Percentiles rank a stretch among this genome's conserved stretches.
Conservation (phyloP, 2,329 filamentous ascomycete species). For the Microcyclosporella mali region DNA sequence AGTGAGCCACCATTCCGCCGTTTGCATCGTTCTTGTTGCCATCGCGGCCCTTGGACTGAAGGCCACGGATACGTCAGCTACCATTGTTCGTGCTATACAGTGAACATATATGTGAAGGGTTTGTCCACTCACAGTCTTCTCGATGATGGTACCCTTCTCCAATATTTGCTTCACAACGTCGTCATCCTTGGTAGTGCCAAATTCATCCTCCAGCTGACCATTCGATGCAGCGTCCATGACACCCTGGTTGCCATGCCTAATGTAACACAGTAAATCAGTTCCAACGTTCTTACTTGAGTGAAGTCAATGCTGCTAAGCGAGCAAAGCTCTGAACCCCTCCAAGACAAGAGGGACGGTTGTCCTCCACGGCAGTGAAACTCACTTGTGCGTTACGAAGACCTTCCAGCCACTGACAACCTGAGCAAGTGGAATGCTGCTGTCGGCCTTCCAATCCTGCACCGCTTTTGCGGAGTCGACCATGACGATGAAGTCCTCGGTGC, state of each 20-base stretch:
- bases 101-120: not conserved
- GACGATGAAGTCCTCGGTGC: slow-evolving; percentile 62
- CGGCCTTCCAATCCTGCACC: slow-evolving; percentile 74
- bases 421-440: slow-evolving; percentile 70
- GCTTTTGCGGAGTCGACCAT: slow-evolving; percentile 56
- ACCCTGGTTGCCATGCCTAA: slow-evolving; percentile 79
- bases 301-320: too few species aligned
- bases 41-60: slow-evolving; percentile 29
- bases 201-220: slow-evolving; percentile 71
- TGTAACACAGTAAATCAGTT: not conserved
- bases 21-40: slow-evolving; percentile 39
- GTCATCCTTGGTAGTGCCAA: slow-evolving; percentile 73
- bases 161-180: slow-evolving; percentile 78
- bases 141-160: slow-evolving; percentile 65
- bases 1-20: slow-evolving; percentile 31
- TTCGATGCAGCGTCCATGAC: slow-evolving; percentile 71
- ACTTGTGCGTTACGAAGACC: slow-evolving; percentile 87
- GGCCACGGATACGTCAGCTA: slow-evolving; percentile 3
- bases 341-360: not conserved
- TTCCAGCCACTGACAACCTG: slow-evolving; percentile 85
- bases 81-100: not conserved
- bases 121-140: slow-evolving; percentile 44
- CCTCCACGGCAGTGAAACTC: slow-evolving; percentile 42
- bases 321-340: too few species aligned
- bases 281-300: too few species aligned